Percentiles rank a stretch among this genome's conserved stretches.
phyloP scores from a whole-genome alignment of 345 rosid species.

The Gynandropsis gynandra region DNA sequence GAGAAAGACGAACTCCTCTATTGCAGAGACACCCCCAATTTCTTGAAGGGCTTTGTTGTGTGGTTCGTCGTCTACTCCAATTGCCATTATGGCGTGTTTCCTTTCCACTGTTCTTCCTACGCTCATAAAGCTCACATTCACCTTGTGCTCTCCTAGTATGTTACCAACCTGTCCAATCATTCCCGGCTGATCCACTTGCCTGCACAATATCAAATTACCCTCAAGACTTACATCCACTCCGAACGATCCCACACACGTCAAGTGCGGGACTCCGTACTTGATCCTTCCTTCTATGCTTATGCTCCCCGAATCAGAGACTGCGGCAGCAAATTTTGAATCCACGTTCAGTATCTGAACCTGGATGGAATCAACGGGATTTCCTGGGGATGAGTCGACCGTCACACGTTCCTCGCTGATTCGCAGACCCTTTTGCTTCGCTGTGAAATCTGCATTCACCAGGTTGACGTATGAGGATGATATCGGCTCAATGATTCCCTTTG shows the following conservation, averaged over 20 bases:
- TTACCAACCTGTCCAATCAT: constrained; percentile 77
- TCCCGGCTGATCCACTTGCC: constrained; percentile 81
- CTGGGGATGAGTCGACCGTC: constrained; percentile 45
- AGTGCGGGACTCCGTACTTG: constrained; percentile 57
- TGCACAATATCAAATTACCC: constrained; percentile 66
- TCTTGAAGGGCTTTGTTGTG: constrained; percentile 38
- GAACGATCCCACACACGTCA: constrained; percentile 52
- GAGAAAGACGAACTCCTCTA: constrained; percentile 79
- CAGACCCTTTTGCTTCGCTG: constrained; percentile 75
- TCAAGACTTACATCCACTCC: constrained; percentile 74
- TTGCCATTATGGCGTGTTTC: constrained; percentile 77
- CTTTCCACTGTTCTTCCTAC: constrained; percentile 58
- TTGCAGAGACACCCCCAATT: constrained; percentile 53
- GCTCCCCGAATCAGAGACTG: constrained; percentile 49
- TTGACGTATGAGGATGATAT: constrained; percentile 61
- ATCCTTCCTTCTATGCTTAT: constrained; percentile 69
- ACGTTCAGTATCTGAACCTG: constrained; percentile 52
- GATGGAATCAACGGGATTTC: constrained; percentile 55
- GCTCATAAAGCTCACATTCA: constrained; percentile 81
- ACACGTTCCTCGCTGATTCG: constrained; percentile 64
- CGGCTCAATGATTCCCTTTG: constrained; percentile 80
- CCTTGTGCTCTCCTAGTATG: constrained; percentile 62
- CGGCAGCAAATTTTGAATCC: constrained; percentile 60
- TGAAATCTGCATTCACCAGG: constrained; percentile 80
- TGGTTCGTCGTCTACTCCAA: constrained; percentile 88